These are phyloP conservation scores for Penicillium coffeae DNA, from an alignment of 495 filamentous ascomycete genomes.

Conservation along the genomic window DNA sequence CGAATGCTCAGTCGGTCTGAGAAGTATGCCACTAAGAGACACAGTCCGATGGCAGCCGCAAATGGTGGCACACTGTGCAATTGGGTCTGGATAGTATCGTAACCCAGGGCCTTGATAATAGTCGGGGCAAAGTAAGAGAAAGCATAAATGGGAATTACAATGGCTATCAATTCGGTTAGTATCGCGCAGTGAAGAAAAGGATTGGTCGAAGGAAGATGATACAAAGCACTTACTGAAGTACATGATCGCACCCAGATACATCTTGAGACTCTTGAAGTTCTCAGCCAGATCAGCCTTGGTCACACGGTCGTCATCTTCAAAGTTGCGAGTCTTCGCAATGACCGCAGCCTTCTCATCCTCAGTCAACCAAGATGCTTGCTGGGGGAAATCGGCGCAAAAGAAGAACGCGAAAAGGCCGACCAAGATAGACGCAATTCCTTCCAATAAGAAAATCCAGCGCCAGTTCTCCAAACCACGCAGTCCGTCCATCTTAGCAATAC, in stretches of 20 bases:
- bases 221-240: constrained; percentile 23
- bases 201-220: too few species aligned
- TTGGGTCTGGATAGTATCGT: constrained; percentile 44
- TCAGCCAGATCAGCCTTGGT: constrained; percentile 6
- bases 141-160: constrained; percentile 22
- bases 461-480: constrained; percentile 63
- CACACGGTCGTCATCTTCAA: background rate
- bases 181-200: too few species aligned
- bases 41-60: constrained; percentile 46
- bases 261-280: constrained; percentile 16
- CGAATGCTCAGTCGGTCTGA: constrained; percentile 23
- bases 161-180: constrained; percentile 1
- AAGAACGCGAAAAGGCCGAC: constrained; percentile 26
- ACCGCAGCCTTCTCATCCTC: constrained; percentile 19
- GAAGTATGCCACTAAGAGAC: constrained; percentile 47
- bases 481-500: constrained; percentile 73
- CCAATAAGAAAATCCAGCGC: constrained; percentile 72
- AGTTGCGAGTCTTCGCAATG: constrained; percentile 5
- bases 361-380: constrained; percentile 23
- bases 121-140: constrained; percentile 28
- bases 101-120: constrained; percentile 41
- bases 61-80: constrained; percentile 46
- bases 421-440: constrained; percentile 18
- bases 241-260: constrained; percentile 20
- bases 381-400: constrained; percentile 31